Conservation (phyloP, 2,329 filamentous ascomycete species). For the Dactylonectria macrodidyma region DNA sequence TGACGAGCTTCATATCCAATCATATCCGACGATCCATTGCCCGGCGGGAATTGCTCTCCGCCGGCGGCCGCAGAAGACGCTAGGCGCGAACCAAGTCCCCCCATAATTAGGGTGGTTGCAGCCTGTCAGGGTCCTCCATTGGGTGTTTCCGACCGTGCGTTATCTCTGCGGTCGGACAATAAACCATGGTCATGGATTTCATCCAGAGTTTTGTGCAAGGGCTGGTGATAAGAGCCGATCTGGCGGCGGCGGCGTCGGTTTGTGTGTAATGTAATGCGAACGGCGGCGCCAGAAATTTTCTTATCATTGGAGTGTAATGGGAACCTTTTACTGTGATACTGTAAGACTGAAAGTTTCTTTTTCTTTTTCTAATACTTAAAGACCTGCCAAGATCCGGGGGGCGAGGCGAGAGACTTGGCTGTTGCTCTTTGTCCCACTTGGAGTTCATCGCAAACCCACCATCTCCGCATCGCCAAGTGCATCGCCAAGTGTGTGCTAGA, state of each 20-base stretch:
- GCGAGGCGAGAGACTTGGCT: neutral
- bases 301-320: neutral
- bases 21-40: neutral
- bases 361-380: neutral
- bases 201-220: neutral
- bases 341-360: neutral
- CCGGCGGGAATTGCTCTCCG: neutral
- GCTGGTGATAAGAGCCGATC: neutral
- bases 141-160: neutral
- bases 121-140: neutral
- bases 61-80: neutral
- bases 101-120: neutral
- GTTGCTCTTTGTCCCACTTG: neutral
- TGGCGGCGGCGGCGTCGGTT: neutral
- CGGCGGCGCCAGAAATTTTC: neutral
- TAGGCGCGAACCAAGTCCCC: neutral
- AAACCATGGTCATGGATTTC: neutral
- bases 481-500: neutral
- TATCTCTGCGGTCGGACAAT: conserved; percentile 10
- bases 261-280: neutral
- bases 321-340: neutral
- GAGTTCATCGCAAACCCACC: neutral
- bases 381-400: neutral
- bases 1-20: neutral
- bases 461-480: neutral